phyloP scores from a whole-genome alignment of 2,329 filamentous ascomycete species.

The Tolypocladium pustulatum region DNA sequence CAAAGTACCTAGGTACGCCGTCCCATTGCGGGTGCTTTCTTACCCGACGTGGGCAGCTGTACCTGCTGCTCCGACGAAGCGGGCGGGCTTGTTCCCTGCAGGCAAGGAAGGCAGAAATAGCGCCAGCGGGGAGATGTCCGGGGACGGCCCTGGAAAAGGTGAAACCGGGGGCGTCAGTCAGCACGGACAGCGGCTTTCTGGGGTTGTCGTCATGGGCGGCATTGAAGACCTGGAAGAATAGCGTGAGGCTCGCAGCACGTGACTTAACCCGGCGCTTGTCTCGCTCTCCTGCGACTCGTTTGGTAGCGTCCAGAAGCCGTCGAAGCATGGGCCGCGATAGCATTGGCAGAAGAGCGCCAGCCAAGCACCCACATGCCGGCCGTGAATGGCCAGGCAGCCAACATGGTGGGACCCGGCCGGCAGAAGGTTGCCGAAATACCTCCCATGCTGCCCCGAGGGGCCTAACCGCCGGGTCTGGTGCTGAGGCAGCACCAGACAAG shows the following conservation, averaged over 20 bases:
- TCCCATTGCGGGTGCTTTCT: too few species aligned
- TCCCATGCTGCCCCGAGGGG: neutral
- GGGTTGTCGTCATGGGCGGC: neutral
- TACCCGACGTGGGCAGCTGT: too few species aligned
- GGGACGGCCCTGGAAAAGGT: neutral
- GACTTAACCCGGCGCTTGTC: neutral
- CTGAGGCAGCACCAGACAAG: neutral
- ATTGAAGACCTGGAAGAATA: too few species aligned
- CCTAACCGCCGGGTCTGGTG: neutral
- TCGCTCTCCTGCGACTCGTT: too few species aligned
- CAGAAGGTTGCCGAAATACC: neutral
- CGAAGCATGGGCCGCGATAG: neutral
- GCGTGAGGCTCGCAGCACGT: neutral
- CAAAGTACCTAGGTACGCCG: too few species aligned
- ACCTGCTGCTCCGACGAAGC: neutral
- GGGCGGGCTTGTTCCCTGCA: neutral
- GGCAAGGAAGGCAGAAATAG: neutral
- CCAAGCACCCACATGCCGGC: neutral
- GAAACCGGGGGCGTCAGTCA: neutral
- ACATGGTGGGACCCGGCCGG: neutral
- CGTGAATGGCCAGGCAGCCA: neutral
- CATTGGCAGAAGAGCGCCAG: neutral
- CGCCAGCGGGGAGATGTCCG: neutral
- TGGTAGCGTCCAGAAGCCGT: neutral
- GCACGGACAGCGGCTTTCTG: too few species aligned